Percentiles rank a stretch among this genome's conserved stretches.
Conservation (phyloP, 257 asterid species). For the Ophiorrhiza pumila region DNA sequence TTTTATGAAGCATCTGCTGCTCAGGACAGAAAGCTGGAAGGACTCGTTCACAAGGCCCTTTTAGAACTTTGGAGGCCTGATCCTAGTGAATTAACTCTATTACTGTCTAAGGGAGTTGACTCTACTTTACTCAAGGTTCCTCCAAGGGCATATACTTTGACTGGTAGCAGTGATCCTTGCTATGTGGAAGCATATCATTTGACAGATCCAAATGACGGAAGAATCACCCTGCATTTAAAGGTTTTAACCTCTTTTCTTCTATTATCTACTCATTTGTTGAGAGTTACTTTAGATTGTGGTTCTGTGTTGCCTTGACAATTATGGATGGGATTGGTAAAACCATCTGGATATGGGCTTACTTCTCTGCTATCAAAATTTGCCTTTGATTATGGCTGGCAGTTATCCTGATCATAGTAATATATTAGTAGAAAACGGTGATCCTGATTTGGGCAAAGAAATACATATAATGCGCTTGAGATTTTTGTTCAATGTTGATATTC, state of each 20-base stretch:
- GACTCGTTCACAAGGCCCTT: constrained; percentile 82
- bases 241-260: constrained; percentile 29
- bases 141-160: constrained; percentile 70
- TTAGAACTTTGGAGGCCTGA: constrained; percentile 93
- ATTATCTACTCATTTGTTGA: neutral
- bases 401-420: neutral
- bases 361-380: neutral
- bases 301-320: neutral
- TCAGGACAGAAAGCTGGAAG: constrained; percentile 87
- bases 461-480: neutral
- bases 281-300: neutral
- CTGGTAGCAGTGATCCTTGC: constrained; percentile 95
- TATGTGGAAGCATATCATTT: constrained; percentile 89
- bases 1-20: constrained; percentile 86
- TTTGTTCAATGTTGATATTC: neutral
- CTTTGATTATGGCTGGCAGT: neutral
- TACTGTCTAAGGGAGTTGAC: constrained; percentile 64
- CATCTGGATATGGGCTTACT: neutral
- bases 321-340: neutral
- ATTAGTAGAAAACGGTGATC: neutral
- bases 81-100: constrained; percentile 70
- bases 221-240: constrained; percentile 82
- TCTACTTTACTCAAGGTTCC: constrained; percentile 68
- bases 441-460: neutral
- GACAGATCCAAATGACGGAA: constrained; percentile 88